Evolutionary conservation across 306 rosid species (phyloP).

Genomic region (Prunus davidiana): DNA sequence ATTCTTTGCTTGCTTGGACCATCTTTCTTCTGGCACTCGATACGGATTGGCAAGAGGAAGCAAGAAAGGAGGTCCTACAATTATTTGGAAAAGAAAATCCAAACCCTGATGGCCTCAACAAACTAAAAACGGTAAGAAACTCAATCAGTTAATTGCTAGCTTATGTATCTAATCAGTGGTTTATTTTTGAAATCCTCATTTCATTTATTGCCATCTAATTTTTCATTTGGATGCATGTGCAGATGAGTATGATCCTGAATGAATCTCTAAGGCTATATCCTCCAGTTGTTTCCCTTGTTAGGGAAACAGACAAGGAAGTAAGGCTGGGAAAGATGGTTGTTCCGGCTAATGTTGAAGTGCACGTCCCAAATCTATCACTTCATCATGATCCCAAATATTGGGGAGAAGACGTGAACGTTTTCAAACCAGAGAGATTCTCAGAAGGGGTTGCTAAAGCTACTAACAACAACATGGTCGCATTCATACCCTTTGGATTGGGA

Average conservation of each 20-base stretch:
- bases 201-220: neutral
- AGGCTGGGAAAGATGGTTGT: neutral
- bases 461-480: neutral
- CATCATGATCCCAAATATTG: neutral
- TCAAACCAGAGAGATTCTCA: neutral
- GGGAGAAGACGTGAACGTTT: neutral
- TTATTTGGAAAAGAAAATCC: neutral
- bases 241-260: constrained; percentile 1
- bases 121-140: neutral
- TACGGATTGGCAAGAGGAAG: neutral
- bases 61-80: neutral
- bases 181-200: neutral
- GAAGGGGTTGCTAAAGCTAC: neutral
- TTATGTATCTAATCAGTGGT: neutral
- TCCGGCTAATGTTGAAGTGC: neutral
- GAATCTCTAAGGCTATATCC: constrained; percentile 1
- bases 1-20: neutral
- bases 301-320: neutral
- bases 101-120: neutral
- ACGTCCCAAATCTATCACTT: neutral
- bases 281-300: neutral
- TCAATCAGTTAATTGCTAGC: neutral
- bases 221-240: neutral
- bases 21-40: neutral
- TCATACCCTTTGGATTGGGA: neutral